Conservation (phyloP, 768 basidiomycete genomes). For the Suillus plorans region DNA sequence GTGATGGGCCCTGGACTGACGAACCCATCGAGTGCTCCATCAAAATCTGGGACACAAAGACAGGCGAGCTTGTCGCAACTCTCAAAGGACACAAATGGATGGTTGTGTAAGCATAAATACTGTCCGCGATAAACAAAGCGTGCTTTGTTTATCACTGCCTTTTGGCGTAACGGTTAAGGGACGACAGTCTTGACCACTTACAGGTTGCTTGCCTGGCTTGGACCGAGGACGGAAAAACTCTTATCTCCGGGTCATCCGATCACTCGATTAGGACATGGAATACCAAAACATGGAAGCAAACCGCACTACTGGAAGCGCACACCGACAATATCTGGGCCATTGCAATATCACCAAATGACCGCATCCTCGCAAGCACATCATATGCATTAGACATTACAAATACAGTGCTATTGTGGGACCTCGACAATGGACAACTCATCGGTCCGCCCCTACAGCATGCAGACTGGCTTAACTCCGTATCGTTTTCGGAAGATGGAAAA, state of each 20-base stretch:
- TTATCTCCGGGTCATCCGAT: neutral
- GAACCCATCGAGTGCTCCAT: neutral
- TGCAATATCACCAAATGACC: neutral
- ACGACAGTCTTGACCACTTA: too few relatives aligned
- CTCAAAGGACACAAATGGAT: neutral
- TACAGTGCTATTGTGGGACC: neutral
- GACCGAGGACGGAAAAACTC: neutral
- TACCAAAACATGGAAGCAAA: neutral
- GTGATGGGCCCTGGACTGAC: neutral
- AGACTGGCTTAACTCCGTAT: too few relatives aligned
- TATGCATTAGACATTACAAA: too few relatives aligned
- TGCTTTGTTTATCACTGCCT: too few relatives aligned
- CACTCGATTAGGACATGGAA: neutral
- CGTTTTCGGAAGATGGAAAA: neutral
- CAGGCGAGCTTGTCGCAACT: neutral
- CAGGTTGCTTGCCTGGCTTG: neutral
- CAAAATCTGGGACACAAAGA: neutral
- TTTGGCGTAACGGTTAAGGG: too few relatives aligned
- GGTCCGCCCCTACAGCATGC: neutral
- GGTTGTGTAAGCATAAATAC: too few relatives aligned
- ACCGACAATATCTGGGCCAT: accelerated
- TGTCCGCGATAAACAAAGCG: too few relatives aligned
- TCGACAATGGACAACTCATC: neutral
- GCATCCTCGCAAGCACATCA: neutral
- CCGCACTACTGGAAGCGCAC: neutral